phyloP scores from a whole-genome alignment of 192 early-diverging fungal genomes.

The Kickxella alabastrina region DNA sequence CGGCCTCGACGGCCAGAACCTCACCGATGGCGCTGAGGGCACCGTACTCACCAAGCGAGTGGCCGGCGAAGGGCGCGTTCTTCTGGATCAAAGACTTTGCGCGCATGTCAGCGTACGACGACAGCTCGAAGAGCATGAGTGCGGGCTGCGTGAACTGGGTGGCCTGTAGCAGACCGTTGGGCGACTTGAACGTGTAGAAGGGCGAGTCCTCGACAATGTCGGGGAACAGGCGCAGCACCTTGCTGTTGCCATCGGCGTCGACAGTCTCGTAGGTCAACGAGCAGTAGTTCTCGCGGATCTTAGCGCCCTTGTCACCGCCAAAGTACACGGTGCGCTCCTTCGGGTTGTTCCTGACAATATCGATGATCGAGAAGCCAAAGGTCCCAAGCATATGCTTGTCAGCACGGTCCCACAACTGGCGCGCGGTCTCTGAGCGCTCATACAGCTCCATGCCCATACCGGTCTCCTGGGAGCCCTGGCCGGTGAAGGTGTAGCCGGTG shows the following conservation, averaged over 20 bases:
- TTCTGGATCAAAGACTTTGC: constrained; percentile 80
- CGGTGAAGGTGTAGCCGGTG: constrained; percentile 92
- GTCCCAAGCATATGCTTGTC: constrained; percentile 80
- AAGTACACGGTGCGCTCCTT: constrained; percentile 56
- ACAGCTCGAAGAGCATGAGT: constrained; percentile 87
- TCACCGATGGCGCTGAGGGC: constrained; percentile 85
- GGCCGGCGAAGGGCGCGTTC: constrained; percentile 88
- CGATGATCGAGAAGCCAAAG: constrained; percentile 59
- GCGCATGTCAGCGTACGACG: constrained; percentile 86
- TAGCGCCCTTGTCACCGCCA: constrained; percentile 41
- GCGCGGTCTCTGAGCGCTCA: constrained; percentile 72
- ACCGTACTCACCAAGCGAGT: constrained; percentile 94
- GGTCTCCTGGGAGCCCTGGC: constrained; percentile 92
- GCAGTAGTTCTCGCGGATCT: constrained; percentile 59
- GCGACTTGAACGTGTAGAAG: constrained; percentile 83
- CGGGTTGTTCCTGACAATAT: constrained; percentile 54
- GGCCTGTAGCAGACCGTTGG: constrained; percentile 82
- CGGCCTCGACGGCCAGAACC: constrained; percentile 74
- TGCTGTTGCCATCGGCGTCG: constrained; percentile 66
- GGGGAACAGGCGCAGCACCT: constrained; percentile 85
- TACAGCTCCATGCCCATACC: constrained; percentile 98
- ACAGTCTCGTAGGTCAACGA: constrained; percentile 90
- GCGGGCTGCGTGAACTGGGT: constrained; percentile 96
- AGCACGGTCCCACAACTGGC: constrained; percentile 87
- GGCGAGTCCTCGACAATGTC: constrained; percentile 74